A percentile compares a stretch with the other conserved stretches of the same genome.
Evolutionary conservation across 257 asterid genomes (phyloP).

Genomic region (Echites panduratus): DNA sequence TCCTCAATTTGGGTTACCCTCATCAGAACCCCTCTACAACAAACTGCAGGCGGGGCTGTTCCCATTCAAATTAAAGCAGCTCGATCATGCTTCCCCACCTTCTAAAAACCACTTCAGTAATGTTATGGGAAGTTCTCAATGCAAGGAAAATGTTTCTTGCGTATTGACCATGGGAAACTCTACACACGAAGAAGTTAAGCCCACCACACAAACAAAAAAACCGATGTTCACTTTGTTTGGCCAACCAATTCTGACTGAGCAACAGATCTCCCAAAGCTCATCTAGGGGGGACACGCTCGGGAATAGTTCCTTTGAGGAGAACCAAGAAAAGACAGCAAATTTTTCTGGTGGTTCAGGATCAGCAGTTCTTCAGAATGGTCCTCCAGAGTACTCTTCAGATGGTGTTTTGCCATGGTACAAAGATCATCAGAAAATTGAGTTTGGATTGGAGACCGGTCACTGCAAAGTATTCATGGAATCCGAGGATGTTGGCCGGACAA

Average conservation of each 20-base stretch:
- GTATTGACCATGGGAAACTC: slow-evolving; percentile 34
- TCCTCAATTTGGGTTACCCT: slow-evolving; percentile 39
- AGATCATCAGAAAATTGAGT: slow-evolving; percentile 24
- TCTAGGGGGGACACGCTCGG: slow-evolving; percentile 27
- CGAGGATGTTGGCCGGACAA: slow-evolving; percentile 54
- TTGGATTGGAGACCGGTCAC: slow-evolving; percentile 37
- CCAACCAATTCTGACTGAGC: slow-evolving; percentile 57
- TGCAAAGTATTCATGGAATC: slow-evolving; percentile 67
- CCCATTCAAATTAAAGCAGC: slow-evolving; percentile 42
- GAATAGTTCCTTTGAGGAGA: slow-evolving; percentile 29
- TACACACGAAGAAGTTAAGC: slow-evolving; percentile 19
- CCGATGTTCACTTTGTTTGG: slow-evolving; percentile 58
- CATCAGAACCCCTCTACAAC: slow-evolving; percentile 43
- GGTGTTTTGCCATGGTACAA: slow-evolving; percentile 36
- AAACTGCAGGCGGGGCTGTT: slow-evolving; percentile 43
- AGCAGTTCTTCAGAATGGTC: slow-evolving; percentile 38
- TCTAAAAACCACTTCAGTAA: slow-evolving; percentile 1
- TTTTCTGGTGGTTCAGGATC: slow-evolving; percentile 57
- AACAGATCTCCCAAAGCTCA: slow-evolving; percentile 49
- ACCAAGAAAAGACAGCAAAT: slow-evolving; percentile 33
- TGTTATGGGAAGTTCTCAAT: slow-evolving; percentile 14
- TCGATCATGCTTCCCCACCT: slow-evolving; percentile 22
- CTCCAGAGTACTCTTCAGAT: slow-evolving; percentile 37
- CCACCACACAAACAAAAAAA: slow-evolving; percentile 19
- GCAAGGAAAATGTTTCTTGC: slow-evolving; percentile 30